Evolutionary conservation across 2,329 filamentous ascomycete genomes (phyloP).

Genomic region (Tolypocladium paradoxum): DNA sequence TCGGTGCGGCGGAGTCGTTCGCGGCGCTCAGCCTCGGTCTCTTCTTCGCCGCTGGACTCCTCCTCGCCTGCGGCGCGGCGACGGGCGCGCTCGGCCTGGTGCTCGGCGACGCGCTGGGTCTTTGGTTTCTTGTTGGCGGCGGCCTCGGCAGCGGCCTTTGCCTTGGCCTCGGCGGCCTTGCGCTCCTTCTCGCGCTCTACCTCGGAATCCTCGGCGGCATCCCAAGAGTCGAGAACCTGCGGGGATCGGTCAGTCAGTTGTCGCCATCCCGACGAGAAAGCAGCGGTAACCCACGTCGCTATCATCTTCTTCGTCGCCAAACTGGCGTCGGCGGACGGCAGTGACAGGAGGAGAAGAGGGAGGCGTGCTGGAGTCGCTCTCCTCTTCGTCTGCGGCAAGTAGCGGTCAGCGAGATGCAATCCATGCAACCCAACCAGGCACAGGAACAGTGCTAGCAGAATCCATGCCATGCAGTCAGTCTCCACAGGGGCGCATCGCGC

Average conservation of each 20-base stretch:
- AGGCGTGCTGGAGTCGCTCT: conserved; percentile 24
- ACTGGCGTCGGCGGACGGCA: conserved; percentile 44
- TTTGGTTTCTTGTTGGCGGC: conserved; percentile 88
- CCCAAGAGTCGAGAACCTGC: conserved; percentile 91
- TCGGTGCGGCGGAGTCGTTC: conserved; percentile 69
- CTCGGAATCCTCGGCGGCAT: conserved; percentile 92
- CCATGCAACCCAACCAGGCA: neutral
- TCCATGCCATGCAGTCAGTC: neutral
- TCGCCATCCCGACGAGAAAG: neutral
- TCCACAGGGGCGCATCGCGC: conserved; percentile 1
- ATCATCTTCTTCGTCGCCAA: conserved; percentile 86
- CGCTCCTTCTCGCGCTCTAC: conserved; percentile 91
- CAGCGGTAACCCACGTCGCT: conserved; percentile 53
- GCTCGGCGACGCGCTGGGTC: conserved; percentile 74
- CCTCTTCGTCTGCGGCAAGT: conserved; percentile 25
- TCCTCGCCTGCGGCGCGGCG: conserved; percentile 41
- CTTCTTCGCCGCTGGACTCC: conserved; percentile 54
- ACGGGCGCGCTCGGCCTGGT: conserved; percentile 50
- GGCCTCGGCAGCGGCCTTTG: conserved; percentile 79
- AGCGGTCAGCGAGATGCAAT: conserved; percentile 11
- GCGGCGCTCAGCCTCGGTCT: conserved; percentile 61
- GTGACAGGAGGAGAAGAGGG: conserved; percentile 26
- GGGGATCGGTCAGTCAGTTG: neutral
- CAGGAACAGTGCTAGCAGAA: neutral
- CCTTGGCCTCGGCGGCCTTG: conserved; percentile 76